These are phyloP conservation scores for Talaromyces sp. DNA, from an alignment of 2,329 filamentous ascomycete genomes.

Conservation along the genomic window DNA sequence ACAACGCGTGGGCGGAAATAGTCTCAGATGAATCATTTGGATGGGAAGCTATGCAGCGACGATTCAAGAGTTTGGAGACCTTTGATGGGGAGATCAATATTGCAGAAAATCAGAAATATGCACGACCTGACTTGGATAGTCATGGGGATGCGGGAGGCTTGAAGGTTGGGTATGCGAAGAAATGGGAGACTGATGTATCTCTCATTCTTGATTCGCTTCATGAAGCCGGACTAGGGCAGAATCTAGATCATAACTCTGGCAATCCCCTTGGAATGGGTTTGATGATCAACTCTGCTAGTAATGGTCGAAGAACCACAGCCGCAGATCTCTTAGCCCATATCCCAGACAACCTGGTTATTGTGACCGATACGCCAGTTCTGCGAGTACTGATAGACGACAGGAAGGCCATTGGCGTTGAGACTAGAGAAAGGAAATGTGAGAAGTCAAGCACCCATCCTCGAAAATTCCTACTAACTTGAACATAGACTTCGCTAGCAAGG, in stretches of 20 bases:
- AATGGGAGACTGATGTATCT: conserved; percentile 55
- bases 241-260: conserved; percentile 61
- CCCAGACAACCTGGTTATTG: conserved; percentile 57
- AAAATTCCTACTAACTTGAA: too few species aligned
- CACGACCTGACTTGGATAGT: conserved; percentile 23
- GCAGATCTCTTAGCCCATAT: conserved; percentile 50
- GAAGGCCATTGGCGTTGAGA: conserved; percentile 50
- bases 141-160: conserved; percentile 57
- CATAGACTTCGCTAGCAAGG: conserved; percentile 15
- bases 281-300: conserved; percentile 52
- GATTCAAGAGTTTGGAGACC: conserved; percentile 21
- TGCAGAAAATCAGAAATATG: conserved; percentile 17
- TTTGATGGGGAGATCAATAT: conserved; percentile 10
- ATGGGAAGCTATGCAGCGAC: conserved; percentile 16
- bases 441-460: conserved; percentile 20
- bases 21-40: conserved; percentile 13
- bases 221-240: conserved; percentile 52
- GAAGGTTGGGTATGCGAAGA: conserved; percentile 51
- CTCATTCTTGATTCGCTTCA: conserved; percentile 52
- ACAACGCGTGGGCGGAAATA: conserved; percentile 24
- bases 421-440: conserved; percentile 45
- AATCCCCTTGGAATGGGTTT: conserved; percentile 60
- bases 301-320: conserved; percentile 56
- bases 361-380: conserved; percentile 53
- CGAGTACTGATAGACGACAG: conserved; percentile 51